Conservation (phyloP, 1,284 basidiomycete species). For the Cutaneotrichosporon sp. region DNA sequence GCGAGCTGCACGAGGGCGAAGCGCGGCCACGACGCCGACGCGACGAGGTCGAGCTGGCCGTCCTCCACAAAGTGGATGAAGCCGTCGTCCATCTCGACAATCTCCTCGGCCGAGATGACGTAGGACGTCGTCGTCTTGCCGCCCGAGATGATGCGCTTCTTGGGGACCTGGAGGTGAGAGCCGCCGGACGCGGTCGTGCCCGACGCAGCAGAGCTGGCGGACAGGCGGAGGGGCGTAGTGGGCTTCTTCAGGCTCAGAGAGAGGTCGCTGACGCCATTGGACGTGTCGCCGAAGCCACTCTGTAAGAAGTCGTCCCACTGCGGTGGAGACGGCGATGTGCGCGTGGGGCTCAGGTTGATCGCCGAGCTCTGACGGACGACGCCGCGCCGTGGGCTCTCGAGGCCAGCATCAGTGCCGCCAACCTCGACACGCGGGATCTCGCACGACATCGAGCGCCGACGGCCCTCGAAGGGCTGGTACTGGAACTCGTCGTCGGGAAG, state of each 20-base stretch:
- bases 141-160: slow-evolving; percentile 11
- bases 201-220: not conserved
- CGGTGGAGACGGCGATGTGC: not conserved
- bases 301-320: slow-evolving; percentile 31
- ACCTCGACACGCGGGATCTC: slow-evolving; percentile 15
- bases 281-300: slow-evolving; percentile 29
- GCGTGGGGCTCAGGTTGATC: slow-evolving; percentile 10
- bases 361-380: slow-evolving; percentile 14
- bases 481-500: slow-evolving; percentile 12
- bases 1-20: slow-evolving; percentile 40
- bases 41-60: slow-evolving; percentile 33
- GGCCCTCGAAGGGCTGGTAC: slow-evolving; percentile 28
- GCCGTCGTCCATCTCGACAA: slow-evolving; percentile 40
- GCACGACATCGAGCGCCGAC: slow-evolving; percentile 29
- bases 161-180: slow-evolving; percentile 9
- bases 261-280: slow-evolving; percentile 12
- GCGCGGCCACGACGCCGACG: slow-evolving; percentile 33
- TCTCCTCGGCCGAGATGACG: slow-evolving; percentile 24
- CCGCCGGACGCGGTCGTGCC: not conserved
- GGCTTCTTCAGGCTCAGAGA: slow-evolving; percentile 19
- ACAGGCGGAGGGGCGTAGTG: not conserved
- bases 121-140: slow-evolving; percentile 11
- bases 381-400: not conserved
- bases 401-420: not conserved
- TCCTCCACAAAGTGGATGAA: slow-evolving; percentile 46